Conservation (phyloP, 2,329 filamentous ascomycete species). For the Diaporthe citriasiana region DNA sequence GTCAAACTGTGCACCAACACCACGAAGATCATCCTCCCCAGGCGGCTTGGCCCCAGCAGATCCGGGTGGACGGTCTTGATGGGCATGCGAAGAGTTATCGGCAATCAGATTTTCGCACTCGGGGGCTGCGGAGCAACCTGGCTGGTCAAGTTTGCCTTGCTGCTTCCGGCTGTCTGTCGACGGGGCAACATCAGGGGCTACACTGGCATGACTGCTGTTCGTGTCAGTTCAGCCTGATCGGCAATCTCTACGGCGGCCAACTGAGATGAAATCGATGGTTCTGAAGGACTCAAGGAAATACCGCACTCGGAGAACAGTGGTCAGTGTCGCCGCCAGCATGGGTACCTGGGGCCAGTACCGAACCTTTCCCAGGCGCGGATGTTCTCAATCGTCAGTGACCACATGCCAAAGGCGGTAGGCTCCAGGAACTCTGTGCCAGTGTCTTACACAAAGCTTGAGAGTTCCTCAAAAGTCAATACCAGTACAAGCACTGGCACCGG, state of each 20-base stretch:
- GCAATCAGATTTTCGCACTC: not conserved
- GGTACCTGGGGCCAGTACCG: no score
- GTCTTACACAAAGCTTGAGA: conserved; percentile 79
- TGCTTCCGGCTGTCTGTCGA: not conserved
- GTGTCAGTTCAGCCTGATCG: not conserved
- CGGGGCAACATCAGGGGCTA: not conserved
- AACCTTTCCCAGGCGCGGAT: no score
- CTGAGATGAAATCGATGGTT: no score
- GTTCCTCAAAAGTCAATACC: conserved; percentile 75
- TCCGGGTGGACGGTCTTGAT: not conserved
- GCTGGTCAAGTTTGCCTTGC: not conserved
- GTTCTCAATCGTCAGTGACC: no score
- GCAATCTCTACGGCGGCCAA: accelerated
- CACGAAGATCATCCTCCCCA: not conserved
- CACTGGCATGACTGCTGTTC: not conserved
- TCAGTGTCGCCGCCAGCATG: not conserved
- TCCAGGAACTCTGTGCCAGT: conserved; percentile 96
- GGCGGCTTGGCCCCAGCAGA: not conserved
- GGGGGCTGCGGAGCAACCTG: not conserved
- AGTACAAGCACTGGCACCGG: not conserved
- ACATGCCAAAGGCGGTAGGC: no score
- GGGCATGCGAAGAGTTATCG: no score
- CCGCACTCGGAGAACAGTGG: not conserved
- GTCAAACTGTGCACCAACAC: conserved; percentile 27
- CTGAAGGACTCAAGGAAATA: not conserved